A percentile compares a stretch with the other conserved stretches of the same genome.
These are phyloP conservation scores for Rugosomyces carneus DNA, from an alignment of 1,284 basidiomycete species.

Conservation along the genomic window DNA sequence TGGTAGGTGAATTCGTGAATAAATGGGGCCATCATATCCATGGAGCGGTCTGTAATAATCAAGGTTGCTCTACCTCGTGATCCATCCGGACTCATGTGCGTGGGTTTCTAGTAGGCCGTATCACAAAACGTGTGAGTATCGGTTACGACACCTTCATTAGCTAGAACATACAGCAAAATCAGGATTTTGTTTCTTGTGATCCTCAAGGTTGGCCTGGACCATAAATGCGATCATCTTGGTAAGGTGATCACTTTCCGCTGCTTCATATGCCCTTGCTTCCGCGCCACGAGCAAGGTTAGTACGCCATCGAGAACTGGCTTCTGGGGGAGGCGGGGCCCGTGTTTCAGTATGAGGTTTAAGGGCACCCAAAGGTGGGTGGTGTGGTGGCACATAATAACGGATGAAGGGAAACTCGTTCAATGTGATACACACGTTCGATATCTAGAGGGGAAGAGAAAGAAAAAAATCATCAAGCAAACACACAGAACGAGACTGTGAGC, in stretches of 20 bases:
- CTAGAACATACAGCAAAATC: conserved; percentile 69
- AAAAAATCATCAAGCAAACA: not conserved
- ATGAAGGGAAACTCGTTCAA: conserved; percentile 93
- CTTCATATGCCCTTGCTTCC: conserved; percentile 58
- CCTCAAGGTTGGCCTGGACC: conserved; percentile 79
- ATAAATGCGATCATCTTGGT: conserved; percentile 77
- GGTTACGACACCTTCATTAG: not conserved
- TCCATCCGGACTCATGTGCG: conserved; percentile 37
- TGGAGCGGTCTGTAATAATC: conserved; percentile 91
- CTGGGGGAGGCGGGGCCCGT: conserved; percentile 55
- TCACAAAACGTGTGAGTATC: not conserved
- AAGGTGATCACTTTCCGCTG: conserved; percentile 64
- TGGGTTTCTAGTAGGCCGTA: conserved; percentile 44
- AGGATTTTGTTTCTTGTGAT: conserved; percentile 77
- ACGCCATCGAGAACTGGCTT: conserved; percentile 60
- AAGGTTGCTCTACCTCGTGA: conserved; percentile 75
- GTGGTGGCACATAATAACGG: conserved; percentile 85
- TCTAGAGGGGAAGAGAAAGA: conserved; percentile 39
- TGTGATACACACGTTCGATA: conserved; percentile 86
- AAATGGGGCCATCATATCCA: conserved; percentile 90
- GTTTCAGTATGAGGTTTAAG: conserved; percentile 61
- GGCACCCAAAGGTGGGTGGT: conserved; percentile 84
- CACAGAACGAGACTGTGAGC: not conserved
- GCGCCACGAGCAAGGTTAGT: conserved; percentile 68
- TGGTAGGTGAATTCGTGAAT: conserved; percentile 99